These are phyloP conservation scores for Anacardium occidentale DNA, from an alignment of 345 rosid species.

Conservation along the genomic window DNA sequence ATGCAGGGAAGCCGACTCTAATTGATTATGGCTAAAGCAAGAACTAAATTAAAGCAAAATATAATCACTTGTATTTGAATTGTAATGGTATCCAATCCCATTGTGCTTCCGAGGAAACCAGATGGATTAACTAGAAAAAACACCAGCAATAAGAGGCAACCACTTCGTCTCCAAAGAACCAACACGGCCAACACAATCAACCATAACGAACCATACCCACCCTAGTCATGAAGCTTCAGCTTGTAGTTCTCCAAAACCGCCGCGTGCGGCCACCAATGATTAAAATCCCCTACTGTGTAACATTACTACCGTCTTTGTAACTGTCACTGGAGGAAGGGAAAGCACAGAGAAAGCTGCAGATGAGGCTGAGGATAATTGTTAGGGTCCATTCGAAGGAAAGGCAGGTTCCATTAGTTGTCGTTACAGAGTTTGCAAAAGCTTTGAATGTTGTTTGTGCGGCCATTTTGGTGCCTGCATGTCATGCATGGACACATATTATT, in stretches of 20 bases:
- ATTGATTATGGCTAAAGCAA: too few species aligned
- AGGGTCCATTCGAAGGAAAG: slow-evolving; percentile 19
- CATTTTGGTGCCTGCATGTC: not conserved
- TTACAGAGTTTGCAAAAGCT: slow-evolving; percentile 21
- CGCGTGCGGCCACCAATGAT: not conserved
- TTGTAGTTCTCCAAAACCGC: not conserved
- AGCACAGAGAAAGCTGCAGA: not conserved
- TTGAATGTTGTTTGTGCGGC: not conserved
- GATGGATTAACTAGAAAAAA: not conserved
- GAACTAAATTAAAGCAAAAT: not conserved
- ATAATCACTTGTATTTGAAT: not conserved
- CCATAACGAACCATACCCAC: not conserved
- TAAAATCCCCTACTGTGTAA: not conserved
- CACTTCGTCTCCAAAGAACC: not conserved
- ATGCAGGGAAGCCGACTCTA: too few species aligned
- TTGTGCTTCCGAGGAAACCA: not conserved
- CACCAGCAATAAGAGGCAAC: not conserved
- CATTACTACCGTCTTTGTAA: not conserved
- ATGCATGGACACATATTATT: too few species aligned
- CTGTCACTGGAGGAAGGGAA: not conserved
- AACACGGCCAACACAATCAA: not conserved
- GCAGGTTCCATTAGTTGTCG: not conserved
- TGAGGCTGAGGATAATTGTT: not conserved
- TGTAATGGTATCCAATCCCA: not conserved
- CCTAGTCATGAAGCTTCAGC: not conserved